A percentile compares a stretch with the other conserved stretches of the same genome.
Evolutionary conservation across 371 early-diverging fungal species (phyloP).

Genomic region (Mortierella sp.): DNA sequence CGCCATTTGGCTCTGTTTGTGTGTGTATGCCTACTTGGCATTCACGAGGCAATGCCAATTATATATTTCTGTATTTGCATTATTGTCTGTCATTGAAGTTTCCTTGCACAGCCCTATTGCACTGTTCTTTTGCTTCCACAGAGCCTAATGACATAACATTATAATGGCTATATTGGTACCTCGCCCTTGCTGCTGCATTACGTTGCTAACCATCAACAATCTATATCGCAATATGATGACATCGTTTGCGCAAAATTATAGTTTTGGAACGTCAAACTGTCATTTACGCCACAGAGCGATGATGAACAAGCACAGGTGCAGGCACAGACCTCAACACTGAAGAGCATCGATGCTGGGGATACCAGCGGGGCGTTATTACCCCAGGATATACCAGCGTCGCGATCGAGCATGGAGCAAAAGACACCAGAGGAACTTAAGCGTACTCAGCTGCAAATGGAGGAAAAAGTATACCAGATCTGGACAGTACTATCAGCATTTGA

Average conservation of each 20-base stretch:
- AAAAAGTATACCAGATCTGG: conserved; percentile 93
- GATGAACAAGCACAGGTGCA: conserved; percentile 19
- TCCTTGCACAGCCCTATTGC: conserved; percentile 10
- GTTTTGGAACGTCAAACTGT: conserved; percentile 86
- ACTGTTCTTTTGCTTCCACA: background rate
- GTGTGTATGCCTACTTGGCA: background rate
- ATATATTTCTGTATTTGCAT: background rate
- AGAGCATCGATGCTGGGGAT: conserved; percentile 12
- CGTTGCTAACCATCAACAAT: no score
- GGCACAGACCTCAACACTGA: background rate
- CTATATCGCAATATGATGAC: no score
- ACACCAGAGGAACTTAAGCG: conserved; percentile 67
- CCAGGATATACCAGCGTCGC: background rate
- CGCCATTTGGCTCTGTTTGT: background rate
- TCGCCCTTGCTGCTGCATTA: background rate
- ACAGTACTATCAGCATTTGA: conserved; percentile 95
- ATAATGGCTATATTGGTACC: conserved; percentile 63
- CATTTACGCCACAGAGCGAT: conserved; percentile 36
- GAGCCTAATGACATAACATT: conserved; percentile 13
- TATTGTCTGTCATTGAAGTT: background rate
- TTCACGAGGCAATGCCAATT: background rate
- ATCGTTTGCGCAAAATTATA: conserved; percentile 37
- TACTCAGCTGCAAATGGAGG: conserved; percentile 78
- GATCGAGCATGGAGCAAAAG: conserved; percentile 41
- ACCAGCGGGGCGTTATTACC: conserved; percentile 4